phyloP scores from a whole-genome alignment of 257 asterid species.

The Lycium ferocissimum region DNA sequence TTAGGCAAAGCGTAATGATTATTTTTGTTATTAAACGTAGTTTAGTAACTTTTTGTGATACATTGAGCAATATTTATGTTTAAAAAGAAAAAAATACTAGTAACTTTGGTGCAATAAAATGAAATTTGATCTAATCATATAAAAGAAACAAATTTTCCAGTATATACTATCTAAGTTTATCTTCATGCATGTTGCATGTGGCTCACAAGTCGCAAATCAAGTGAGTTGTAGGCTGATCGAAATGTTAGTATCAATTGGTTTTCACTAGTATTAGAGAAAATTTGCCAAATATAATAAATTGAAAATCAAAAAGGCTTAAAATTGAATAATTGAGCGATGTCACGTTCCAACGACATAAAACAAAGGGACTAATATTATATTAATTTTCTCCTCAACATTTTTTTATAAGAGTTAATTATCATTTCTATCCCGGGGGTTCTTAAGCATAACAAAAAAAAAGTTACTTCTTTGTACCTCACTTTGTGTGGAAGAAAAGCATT shows the following conservation, averaged over 20 bases:
- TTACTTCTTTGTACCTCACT: not conserved
- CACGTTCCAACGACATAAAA: not conserved
- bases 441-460: too few relatives aligned
- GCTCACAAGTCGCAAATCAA: not conserved
- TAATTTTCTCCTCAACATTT: not conserved
- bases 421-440: not conserved
- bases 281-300: not conserved
- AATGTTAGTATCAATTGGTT: not conserved
- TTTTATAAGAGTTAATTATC: not conserved
- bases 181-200: not conserved
- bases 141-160: not conserved
- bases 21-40: too few relatives aligned
- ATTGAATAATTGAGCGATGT: not conserved
- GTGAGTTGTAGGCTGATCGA: not conserved
- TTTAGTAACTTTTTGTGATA: not conserved
- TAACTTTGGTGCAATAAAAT: not conserved
- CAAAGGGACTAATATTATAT: not conserved
- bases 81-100: too few relatives aligned
- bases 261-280: not conserved
- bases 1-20: too few relatives aligned
- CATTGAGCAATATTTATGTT: not conserved
- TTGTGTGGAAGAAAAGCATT: slow-evolving; percentile 6
- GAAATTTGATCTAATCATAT: not conserved
- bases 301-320: not conserved
- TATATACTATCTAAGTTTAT: not conserved